Base-by-base conservation (phyloP, 495 filamentous ascomycete genomes). In the Xylaria sp. region DNA sequence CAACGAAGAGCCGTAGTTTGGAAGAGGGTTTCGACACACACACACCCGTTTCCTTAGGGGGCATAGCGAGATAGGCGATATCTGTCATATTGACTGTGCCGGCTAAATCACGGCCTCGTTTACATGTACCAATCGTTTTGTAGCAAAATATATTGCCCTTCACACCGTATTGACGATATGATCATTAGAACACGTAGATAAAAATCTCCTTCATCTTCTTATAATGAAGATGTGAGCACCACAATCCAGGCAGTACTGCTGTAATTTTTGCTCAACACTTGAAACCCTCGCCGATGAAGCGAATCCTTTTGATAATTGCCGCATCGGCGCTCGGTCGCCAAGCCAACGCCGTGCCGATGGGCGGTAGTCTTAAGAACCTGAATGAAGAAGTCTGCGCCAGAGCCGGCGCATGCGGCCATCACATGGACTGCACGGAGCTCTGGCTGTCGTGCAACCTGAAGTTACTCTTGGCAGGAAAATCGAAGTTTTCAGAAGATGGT, bases 391-490 rank as follows among this genome's bases (percentile, higher is more conserved):
- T 43, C 24, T 64, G 68, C 58, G 15, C 46, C 21, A 44, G 58
- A 15, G 67, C 67, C 5, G 67, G 43, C 6, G 57, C 11, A 35
- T 65, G 61, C 19, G 68, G 68, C 8, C 68, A 65, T 35, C 31
- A 37, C 12, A 70, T 64, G 31, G 68, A 70, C 8, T 64, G 68
- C 40, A 65, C 43, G 15, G 50, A 63, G 21, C 61, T 65, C 24
- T 57, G 61, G 44, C 37, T 65, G 35, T 55, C 68, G 26, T 70
- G 68, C 31, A 70, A 65, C 35, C 24, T 70, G 19, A 53, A 70
- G 46, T 37, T 70, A 37, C 53, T 69, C 3, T 35, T 67, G 48
- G 64, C 29, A 0, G 64, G 64, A 31, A 67, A 67, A 21, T 8
- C 29, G 1, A 48, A 21, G n/a, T 48, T 67, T 43, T 53, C 46